These are phyloP conservation scores for Erythrophleum ivorense DNA, from an alignment of 331 rosid genomes.

Conservation along the genomic window DNA sequence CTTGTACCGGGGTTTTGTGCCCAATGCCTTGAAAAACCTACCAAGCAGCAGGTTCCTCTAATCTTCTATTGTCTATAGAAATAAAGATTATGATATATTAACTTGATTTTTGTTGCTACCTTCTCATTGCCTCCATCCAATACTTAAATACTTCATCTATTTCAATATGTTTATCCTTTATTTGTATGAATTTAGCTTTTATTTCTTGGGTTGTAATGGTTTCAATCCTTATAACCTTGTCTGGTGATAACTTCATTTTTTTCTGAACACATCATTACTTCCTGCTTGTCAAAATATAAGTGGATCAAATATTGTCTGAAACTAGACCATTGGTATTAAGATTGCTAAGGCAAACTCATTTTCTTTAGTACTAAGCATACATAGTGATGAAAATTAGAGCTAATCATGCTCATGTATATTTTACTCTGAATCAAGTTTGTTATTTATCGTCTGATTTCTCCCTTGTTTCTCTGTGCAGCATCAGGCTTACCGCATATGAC, in stretches of 20 bases:
- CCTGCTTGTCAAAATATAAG: not conserved
- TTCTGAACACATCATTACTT: not conserved
- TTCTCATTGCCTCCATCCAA: not conserved
- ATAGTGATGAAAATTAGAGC: not conserved
- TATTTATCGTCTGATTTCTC: constrained; percentile 23
- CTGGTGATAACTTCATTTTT: constrained; percentile 12
- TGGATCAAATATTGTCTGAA: constrained; percentile 1
- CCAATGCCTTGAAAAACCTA: constrained; percentile 83
- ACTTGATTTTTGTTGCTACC: not conserved
- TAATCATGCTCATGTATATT: constrained; percentile 9
- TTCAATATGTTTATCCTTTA: not conserved
- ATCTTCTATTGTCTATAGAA: constrained; percentile 17
- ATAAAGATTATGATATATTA: constrained; percentile 5
- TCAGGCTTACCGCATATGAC: constrained; percentile 87
- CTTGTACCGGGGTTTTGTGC: constrained; percentile 86
- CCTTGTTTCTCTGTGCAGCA: constrained; percentile 58
- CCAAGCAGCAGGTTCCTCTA: constrained; percentile 83
- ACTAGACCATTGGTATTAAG: not conserved
- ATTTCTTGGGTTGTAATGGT: too few relatives aligned
- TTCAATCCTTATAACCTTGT: not conserved
- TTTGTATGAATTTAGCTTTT: not conserved
- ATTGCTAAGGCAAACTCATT: not conserved
- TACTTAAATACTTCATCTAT: not conserved
- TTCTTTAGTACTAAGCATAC: not conserved
- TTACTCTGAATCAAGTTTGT: not conserved